Base-by-base conservation (phyloP, 208 protist genomes). In the Crithidia expoeki region DNA sequence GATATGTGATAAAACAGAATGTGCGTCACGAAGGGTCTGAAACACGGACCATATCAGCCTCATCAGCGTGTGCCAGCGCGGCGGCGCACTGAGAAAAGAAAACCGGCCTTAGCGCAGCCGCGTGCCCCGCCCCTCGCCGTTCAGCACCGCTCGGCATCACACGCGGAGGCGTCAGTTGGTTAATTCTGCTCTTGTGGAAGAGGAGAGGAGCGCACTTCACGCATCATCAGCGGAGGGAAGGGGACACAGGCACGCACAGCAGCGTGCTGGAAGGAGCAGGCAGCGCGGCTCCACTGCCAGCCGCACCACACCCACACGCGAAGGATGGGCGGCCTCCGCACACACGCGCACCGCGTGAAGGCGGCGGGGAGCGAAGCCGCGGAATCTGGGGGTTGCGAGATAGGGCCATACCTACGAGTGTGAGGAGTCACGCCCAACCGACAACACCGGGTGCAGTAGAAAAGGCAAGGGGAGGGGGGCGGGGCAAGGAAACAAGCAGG, bases 1-100 rank as follows among this genome's bases (percentile, higher is more conserved):
- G 83, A 89, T 85, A 89, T 89, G 83, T 74, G 79, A 70, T 63
- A 66, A 58, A 63, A 38, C 58, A 17, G 52, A 65, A 65, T 84
- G 80, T 90, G 74, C 84, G 78, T 90, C 84, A 84, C 79, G 67
- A 44, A 21, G 68, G 65, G 46, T 90, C 84, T 75, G 84, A 90
- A 90, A 90, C 84, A 90, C 84, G 84, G 84, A 90, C 84, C 84
- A 90, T 90, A 86, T 90, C 84, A 86, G 72, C 55, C 80, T 89
- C 83, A 85, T 89, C 84, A 89, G 58, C 36, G 55, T 38, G 19
- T 34, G 40, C 68, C 25, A 12, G 50, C 23, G 23, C 2, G 30
- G n/a, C n/a, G n/a, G n/a, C n/a, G n/a, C n/a, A n/a, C n/a, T n/a
- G n/a, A n/a, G n/a, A n/a, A n/a, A n/a, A n/a, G n/a, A n/a, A n/a